phyloP scores from a whole-genome alignment of 148 eudicot species.

The Camellia granthamiana region DNA sequence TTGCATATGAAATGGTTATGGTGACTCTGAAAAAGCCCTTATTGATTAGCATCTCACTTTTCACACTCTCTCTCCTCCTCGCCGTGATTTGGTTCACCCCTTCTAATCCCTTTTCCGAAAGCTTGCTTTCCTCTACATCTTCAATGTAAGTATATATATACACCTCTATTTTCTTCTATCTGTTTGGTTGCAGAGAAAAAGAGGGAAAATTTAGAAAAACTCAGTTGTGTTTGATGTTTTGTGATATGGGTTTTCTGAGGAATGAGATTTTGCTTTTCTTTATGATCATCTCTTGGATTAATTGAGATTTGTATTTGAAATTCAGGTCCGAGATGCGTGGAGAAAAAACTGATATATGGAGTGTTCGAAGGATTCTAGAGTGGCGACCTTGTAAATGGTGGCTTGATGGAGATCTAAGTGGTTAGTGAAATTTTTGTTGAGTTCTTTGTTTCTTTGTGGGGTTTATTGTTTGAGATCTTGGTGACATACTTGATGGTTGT shows the following conservation, averaged over 20 bases:
- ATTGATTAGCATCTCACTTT: slow-evolving; percentile 10
- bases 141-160: slow-evolving; percentile 10
- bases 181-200: not conserved
- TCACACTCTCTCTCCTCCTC: slow-evolving; percentile 44
- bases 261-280: not conserved
- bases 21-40: slow-evolving; percentile 25
- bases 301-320: not conserved
- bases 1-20: slow-evolving; percentile 12
- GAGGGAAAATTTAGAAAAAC: not conserved
- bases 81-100: slow-evolving; percentile 50
- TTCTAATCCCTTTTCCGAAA: slow-evolving; percentile 50
- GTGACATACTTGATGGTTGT: not conserved
- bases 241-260: not conserved
- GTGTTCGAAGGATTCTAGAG: slow-evolving; percentile 53
- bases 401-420: slow-evolving; percentile 48
- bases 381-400: slow-evolving; percentile 98
- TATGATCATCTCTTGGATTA: not conserved
- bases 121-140: slow-evolving; percentile 29
- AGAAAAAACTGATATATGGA: slow-evolving; percentile 59
- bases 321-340: slow-evolving; percentile 15
- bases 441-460: no score
- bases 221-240: not conserved
- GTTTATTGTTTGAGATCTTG: no score
- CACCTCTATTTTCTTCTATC: no score
- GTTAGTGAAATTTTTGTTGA: slow-evolving; percentile 31